Evolutionary conservation across 352 stramenopile genomes (phyloP).

Genomic region (Blastocystis sp.): DNA sequence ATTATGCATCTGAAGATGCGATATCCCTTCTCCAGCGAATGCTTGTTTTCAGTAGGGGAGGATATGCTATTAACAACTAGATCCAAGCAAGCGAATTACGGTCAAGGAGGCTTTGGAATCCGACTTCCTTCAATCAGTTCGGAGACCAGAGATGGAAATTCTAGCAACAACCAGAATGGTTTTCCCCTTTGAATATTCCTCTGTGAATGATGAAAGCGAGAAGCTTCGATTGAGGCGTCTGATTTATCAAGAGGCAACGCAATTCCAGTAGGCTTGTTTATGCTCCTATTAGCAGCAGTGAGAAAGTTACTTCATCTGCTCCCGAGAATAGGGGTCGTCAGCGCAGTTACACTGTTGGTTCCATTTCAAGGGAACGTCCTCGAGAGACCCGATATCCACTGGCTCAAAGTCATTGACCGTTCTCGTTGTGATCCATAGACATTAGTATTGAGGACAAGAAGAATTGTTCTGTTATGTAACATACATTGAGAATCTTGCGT

Average conservation of each 20-base stretch:
- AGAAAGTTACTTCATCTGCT: not conserved
- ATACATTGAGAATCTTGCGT: not conserved
- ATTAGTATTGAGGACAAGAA: constrained; percentile 29
- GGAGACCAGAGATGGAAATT: constrained; percentile 53
- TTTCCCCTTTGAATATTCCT: constrained; percentile 46
- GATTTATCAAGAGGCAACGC: constrained; percentile 26
- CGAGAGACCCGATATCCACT: not conserved
- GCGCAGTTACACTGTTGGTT: not conserved
- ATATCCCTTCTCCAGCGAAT: constrained; percentile 82
- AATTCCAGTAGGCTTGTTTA: constrained; percentile 14
- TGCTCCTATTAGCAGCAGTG: not conserved
- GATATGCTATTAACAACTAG: constrained; percentile 57
- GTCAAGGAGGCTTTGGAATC: constrained; percentile 90
- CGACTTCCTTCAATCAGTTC: constrained; percentile 84
- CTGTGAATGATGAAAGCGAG: constrained; percentile 32
- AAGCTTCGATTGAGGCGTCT: constrained; percentile 34
- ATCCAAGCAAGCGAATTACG: constrained; percentile 89
- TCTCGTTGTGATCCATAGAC: not conserved
- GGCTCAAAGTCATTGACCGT: not conserved
- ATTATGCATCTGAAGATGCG: constrained; percentile 75
- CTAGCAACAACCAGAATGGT: not conserved
- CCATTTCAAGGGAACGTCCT: not conserved
- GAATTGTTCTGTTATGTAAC: constrained; percentile 48
- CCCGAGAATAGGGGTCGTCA: not conserved
- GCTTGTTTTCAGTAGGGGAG: constrained; percentile 76